Percentiles rank a stretch among this genome's conserved stretches.
Conservation (phyloP, 1,284 basidiomycete species). For the Ceratobasidium papillatum region DNA sequence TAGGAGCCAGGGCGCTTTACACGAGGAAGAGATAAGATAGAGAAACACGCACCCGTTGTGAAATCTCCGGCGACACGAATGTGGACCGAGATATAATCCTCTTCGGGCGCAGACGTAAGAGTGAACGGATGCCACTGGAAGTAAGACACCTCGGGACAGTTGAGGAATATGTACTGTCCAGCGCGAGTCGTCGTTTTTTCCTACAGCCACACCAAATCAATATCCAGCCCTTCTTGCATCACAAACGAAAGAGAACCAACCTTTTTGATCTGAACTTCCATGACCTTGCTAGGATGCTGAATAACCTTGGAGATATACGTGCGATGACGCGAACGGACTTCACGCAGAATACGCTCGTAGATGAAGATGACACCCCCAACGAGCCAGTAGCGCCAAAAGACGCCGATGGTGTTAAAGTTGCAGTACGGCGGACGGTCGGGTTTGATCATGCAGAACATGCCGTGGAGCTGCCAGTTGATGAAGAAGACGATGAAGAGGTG, state of each 20-base stretch:
- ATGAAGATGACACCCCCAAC: conserved; percentile 87
- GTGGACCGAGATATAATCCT: conserved; percentile 90
- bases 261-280: conserved; percentile 94
- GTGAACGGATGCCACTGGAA: conserved; percentile 97
- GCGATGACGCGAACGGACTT: conserved; percentile 83
- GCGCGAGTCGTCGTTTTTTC: conserved; percentile 81
- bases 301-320: conserved; percentile 93
- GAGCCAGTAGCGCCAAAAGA: conserved; percentile 95
- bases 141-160: conserved; percentile 86
- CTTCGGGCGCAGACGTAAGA: conserved; percentile 87
- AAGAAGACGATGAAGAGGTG: conserved; percentile 92
- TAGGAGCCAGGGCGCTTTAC: neutral
- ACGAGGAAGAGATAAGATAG: neutral
- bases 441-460: conserved; percentile 94
- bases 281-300: conserved; percentile 88
- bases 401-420: conserved; percentile 82
- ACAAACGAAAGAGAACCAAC: neutral
- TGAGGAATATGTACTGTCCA: conserved; percentile 88
- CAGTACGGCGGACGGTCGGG: conserved; percentile 89
- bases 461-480: conserved; percentile 89
- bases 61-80: conserved; percentile 89
- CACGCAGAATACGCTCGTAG: conserved; percentile 84
- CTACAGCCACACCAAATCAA: too few species aligned
- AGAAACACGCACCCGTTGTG: conserved; percentile 59
- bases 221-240: neutral